phyloP scores from a whole-genome alignment of 805 yeast genomes.

The Hanseniaspora jakobsenii region DNA sequence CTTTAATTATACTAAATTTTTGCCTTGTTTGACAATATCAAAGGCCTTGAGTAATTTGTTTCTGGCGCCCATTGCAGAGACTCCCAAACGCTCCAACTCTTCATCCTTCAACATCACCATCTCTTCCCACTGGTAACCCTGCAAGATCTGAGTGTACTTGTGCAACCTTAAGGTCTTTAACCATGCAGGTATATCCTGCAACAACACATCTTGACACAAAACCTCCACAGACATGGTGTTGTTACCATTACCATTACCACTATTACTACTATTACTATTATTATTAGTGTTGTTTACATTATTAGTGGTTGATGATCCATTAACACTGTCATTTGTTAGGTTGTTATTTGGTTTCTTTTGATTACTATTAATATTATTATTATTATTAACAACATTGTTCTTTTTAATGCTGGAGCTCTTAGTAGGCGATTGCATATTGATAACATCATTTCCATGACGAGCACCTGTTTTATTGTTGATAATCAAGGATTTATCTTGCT shows the following conservation, averaged over 20 bases:
- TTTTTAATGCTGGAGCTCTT: too few relatives aligned
- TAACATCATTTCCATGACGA: too few relatives aligned
- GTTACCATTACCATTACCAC: slow-evolving; percentile 3
- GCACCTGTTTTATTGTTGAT: slow-evolving; percentile 6
- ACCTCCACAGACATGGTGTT: slow-evolving; percentile 37
- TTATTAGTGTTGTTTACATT: slow-evolving; percentile 1
- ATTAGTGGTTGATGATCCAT: neutral
- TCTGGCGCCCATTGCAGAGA: slow-evolving; percentile 89
- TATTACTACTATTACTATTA: slow-evolving; percentile 1
- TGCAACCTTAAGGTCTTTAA: slow-evolving; percentile 78
- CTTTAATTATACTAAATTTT: too few relatives aligned
- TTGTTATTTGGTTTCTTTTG: slow-evolving; percentile 7
- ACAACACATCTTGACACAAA: slow-evolving; percentile 40
- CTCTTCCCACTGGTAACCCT: slow-evolving; percentile 65
- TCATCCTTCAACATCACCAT: slow-evolving; percentile 60
- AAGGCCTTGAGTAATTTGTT: slow-evolving; percentile 87
- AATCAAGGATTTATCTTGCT: neutral
- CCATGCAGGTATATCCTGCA: slow-evolving; percentile 84
- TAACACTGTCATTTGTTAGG: too few relatives aligned
- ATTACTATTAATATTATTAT: slow-evolving; percentile 1
- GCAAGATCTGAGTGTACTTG: slow-evolving; percentile 79
- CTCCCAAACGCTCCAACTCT: slow-evolving; percentile 66
- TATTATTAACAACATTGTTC: neutral
- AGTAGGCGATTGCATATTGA: too few relatives aligned
- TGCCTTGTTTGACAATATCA: slow-evolving; percentile 60